Conservation (phyloP, 768 basidiomycete species). For the Tulasnella sp. region DNA sequence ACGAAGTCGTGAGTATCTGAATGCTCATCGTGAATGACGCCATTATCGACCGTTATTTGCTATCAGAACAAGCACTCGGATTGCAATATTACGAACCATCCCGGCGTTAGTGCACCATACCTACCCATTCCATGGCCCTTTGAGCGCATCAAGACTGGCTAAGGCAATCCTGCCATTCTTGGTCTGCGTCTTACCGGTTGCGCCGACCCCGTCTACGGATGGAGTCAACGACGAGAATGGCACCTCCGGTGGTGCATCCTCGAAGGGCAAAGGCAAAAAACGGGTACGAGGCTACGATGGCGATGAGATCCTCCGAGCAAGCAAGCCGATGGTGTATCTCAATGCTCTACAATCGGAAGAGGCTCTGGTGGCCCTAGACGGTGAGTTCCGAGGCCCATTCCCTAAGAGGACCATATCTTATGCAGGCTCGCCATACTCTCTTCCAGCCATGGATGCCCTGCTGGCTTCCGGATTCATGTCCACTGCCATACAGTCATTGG, state of each 20-base stretch:
- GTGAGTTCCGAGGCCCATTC: slow-evolving; percentile 30
- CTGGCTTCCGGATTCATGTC: slow-evolving; percentile 2
- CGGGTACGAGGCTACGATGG: slow-evolving; percentile 60
- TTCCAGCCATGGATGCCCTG: slow-evolving; percentile 2
- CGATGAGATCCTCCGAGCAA: slow-evolving; percentile 54
- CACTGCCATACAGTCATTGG: not conserved
- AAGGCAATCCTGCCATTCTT: slow-evolving; percentile 44
- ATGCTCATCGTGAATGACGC: too few relatives aligned
- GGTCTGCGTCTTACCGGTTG: slow-evolving; percentile 35
- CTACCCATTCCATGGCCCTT: slow-evolving; percentile 34
- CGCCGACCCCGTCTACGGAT: not conserved
- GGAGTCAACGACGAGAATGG: not conserved
- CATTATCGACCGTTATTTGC: not conserved
- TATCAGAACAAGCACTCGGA: slow-evolving; percentile 24
- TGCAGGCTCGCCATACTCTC: not conserved
- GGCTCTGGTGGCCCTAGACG: slow-evolving; percentile 45
- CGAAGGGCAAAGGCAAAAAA: slow-evolving; percentile 52
- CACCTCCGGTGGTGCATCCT: not conserved
- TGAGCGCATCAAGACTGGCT: slow-evolving; percentile 43
- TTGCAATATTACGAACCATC: slow-evolving; percentile 39
- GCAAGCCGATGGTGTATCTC: slow-evolving; percentile 39
- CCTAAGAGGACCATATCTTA: too few relatives aligned
- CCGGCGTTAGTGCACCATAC: slow-evolving; percentile 34
- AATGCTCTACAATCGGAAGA: slow-evolving; percentile 41
- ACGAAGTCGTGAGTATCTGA: too few relatives aligned